phyloP scores from a whole-genome alignment of 257 asterid species.

The Voacanga thouarsii region DNA sequence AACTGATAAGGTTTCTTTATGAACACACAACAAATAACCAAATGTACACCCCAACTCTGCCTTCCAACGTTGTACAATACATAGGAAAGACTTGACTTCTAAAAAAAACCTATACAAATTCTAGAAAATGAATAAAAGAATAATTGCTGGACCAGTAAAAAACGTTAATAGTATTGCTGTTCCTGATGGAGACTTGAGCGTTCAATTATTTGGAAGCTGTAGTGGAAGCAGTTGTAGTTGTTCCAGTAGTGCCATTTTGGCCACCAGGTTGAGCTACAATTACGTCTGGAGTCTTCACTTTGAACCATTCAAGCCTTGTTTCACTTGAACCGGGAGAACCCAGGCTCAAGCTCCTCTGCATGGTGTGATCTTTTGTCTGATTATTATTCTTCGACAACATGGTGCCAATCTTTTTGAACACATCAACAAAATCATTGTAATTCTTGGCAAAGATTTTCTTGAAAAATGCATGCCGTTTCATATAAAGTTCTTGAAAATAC shows the following conservation, averaged over 20 bases:
- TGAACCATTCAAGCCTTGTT: conserved; percentile 36
- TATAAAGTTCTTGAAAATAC: conserved; percentile 34
- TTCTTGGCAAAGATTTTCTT: conserved; percentile 35
- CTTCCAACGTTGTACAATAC: too few species aligned
- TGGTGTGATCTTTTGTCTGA: conserved; percentile 25
- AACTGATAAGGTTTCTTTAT: too few species aligned
- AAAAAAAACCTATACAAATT: neutral
- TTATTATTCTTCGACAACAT: conserved; percentile 29
- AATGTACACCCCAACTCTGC: too few species aligned
- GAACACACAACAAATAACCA: too few species aligned
- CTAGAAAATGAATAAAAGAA: neutral
- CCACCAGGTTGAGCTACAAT: conserved; percentile 20
- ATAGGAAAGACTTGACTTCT: too few species aligned
- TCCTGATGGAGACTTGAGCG: neutral
- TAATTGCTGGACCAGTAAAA: neutral
- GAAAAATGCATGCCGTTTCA: conserved; percentile 32
- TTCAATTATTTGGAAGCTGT: neutral
- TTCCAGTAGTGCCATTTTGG: neutral
- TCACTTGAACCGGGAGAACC: conserved; percentile 13
- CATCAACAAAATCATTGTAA: conserved; percentile 25
- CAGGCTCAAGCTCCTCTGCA: conserved; percentile 48
- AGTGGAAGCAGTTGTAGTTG: neutral
- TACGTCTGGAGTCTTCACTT: conserved; percentile 41
- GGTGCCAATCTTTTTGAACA: conserved; percentile 34
- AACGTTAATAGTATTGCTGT: too few species aligned